Base-by-base conservation (phyloP, 169 alveolate species). In the Plasmodium relictum region DNA sequence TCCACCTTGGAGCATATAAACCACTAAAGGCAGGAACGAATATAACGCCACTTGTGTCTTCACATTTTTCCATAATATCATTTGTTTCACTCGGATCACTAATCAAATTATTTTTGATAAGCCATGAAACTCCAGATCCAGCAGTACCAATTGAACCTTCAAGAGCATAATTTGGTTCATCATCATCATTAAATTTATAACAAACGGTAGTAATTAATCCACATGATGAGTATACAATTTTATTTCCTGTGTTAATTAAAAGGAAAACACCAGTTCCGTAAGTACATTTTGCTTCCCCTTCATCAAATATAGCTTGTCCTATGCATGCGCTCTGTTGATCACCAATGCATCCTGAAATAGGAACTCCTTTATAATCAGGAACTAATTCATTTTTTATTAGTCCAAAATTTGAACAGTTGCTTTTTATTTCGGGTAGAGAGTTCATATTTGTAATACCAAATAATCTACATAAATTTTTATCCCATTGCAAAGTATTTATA, bases 131-230 rank as follows among this genome's bases (percentile, higher is more conserved):
- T 1, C 97, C 96, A 0, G 97, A 94, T 20, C 99, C 99, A 22
- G 98, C 99, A 41, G 93, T 94, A 74, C 98, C 99, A 14, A 97
- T 97, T n/a, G 99, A 97, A 39, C 99, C 99, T 90, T 97, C 99
- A 18, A 97, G 92, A 18, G 99, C 99, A 87, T 95, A 97, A 18
- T 86, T 73, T 7, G 97, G 93, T 22, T 93, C 88, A 45, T 93
- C 69, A 41, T 91, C 92, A 14, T 86, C 87, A 14, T 96, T 94
- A 41, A 96, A 87, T 63, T 96, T 88, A 74, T 96, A 97, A 62
- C 97, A 95, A 0, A 98, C 97, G 6, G 99, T 98, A 14, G 98
- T 97, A 26, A 97, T 83, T 31, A 98, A 92, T 0, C 99, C 98
- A 39, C 96, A 92, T 0, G 95, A 92, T 14, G 98, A 95, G 24